These are phyloP conservation scores for Sideroxylon spinosum DNA, from an alignment of 179 eudicot species.

Conservation along the genomic window DNA sequence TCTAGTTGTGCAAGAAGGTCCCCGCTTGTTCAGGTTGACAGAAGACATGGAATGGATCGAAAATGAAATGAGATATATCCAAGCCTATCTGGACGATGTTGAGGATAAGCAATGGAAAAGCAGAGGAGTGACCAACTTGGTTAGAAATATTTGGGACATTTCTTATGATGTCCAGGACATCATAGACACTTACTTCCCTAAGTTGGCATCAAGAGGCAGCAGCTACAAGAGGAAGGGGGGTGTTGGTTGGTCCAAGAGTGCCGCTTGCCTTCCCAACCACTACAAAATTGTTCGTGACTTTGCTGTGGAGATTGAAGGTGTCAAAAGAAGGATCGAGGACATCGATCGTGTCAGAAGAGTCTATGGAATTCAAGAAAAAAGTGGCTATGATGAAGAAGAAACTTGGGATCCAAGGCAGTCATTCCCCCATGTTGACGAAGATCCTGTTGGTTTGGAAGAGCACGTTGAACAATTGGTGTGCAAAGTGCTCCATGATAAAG, in stretches of 20 bases:
- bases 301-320: conserved; percentile 12
- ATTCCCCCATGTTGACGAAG: too few relatives aligned
- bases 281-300: not conserved
- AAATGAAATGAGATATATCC: conserved; percentile 10
- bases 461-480: not conserved
- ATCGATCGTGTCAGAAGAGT: too few relatives aligned
- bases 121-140: not conserved
- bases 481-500: not conserved
- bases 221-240: not conserved
- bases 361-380: too few relatives aligned
- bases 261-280: not conserved
- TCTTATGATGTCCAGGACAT: conserved; percentile 18
- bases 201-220: not conserved
- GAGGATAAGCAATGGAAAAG: not conserved
- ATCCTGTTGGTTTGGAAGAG: not conserved
- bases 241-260: not conserved
- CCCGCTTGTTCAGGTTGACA: not conserved
- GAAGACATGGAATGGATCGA: conserved; percentile 14
- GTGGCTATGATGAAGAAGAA: too few relatives aligned
- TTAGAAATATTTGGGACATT: conserved; percentile 8
- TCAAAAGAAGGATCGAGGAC: conserved; percentile 11
- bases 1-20: not conserved
- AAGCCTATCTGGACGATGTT: conserved; percentile 19
- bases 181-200: conserved; percentile 14
- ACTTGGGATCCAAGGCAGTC: too few relatives aligned